A percentile compares a stretch with the other conserved stretches of the same genome.
These are phyloP conservation scores for Pelargonium myrrhifolium DNA, from an alignment of 441 rosid species.

Conservation along the genomic window DNA sequence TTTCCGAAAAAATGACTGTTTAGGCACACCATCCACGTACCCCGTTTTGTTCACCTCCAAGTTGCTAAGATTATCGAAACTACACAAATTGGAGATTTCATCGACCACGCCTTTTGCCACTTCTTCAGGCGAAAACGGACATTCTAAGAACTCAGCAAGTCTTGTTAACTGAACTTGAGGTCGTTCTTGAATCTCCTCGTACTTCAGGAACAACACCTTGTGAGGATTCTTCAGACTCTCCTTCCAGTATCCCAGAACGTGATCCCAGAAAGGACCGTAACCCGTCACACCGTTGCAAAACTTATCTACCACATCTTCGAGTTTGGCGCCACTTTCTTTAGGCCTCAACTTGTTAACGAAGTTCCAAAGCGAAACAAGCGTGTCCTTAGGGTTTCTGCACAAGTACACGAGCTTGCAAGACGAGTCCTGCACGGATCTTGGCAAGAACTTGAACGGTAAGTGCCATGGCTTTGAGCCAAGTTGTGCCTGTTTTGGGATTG, in stretches of 20 bases:
- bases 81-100: neutral
- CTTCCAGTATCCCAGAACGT: neutral
- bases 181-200: neutral
- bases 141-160: too few species aligned
- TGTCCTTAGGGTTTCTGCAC: neutral
- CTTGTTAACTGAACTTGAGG: too few species aligned
- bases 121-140: too few species aligned
- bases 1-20: too few species aligned
- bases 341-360: too few species aligned
- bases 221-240: neutral
- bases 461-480: too few species aligned
- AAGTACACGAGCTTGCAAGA: neutral
- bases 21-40: too few species aligned
- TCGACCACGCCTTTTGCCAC: too few species aligned
- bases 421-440: neutral
- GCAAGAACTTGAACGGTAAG: neutral
- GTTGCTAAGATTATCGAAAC: neutral
- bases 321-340: neutral
- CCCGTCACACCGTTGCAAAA: neutral
- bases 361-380: neutral
- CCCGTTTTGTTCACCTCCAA: neutral
- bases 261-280: neutral
- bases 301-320: neutral
- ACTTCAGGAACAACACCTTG: neutral
- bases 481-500: too few species aligned